Evolutionary conservation across 2,329 filamentous ascomycete genomes (phyloP).

Genomic region (Rosellinia necatrix): DNA sequence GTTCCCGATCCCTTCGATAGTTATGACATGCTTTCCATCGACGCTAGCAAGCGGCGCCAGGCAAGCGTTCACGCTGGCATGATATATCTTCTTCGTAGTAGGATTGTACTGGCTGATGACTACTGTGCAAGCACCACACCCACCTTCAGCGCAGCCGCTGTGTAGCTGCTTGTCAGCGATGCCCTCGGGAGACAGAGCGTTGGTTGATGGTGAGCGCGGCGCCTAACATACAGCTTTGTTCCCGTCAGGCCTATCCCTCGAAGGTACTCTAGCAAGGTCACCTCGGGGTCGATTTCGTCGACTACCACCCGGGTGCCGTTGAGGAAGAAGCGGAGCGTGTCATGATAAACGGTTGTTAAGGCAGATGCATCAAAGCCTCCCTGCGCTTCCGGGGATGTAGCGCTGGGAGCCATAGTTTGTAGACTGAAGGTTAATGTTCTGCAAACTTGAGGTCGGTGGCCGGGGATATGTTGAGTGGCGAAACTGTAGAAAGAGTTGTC

Average conservation of each 20-base stretch:
- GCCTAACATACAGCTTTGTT: constrained; percentile 72
- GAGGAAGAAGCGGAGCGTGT: constrained; percentile 88
- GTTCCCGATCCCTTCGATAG: constrained; percentile 92
- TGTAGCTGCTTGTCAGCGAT: constrained; percentile 10
- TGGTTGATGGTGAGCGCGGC: background rate
- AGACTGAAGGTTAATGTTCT: background rate
- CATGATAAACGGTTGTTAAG: constrained; percentile 79
- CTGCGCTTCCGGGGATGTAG: constrained; percentile 55
- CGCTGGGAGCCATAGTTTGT: constrained; percentile 58
- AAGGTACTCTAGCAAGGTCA: constrained; percentile 90
- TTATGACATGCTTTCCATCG: constrained; percentile 98
- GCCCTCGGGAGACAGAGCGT: background rate
- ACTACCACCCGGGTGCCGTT: constrained; percentile 90
- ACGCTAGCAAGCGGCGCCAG: constrained; percentile 89
- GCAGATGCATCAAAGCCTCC: constrained; percentile 45
- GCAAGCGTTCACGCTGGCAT: constrained; percentile 96
- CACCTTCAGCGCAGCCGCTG: constrained; percentile 89
- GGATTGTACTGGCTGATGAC: constrained; percentile 94
- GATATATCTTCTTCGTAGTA: constrained; percentile 89
- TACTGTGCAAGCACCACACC: constrained; percentile 94
- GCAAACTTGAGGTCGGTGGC: too few relatives aligned
- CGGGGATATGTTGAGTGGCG: too few relatives aligned
- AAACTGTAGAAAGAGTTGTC: too few relatives aligned
- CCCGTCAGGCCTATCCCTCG: constrained; percentile 91
- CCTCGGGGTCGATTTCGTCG: constrained; percentile 86